Base-by-base conservation (phyloP, 306 rosid genomes). In the Rosa persica region DNA sequence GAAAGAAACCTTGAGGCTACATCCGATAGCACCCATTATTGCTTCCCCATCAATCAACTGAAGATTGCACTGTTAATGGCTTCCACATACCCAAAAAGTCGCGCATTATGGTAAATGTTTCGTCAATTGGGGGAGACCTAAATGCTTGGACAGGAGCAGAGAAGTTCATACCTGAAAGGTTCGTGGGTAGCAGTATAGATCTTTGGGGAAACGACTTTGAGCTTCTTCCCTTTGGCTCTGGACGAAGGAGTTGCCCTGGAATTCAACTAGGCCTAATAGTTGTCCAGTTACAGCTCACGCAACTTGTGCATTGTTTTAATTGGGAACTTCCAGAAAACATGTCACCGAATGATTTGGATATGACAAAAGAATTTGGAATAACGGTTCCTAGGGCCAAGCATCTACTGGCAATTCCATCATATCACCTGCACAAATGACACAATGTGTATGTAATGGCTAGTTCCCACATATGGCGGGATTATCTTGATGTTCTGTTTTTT, bases 141-240 rank as follows among this genome's bases (percentile, higher is more conserved):
- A 62, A 30, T 64, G 69, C 22, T 30, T 30, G 69, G 69, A 64
- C 22, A 34, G 69, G 16, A 13, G 69, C 22, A 13, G 43, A 64
- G 69, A 64, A 64, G 69, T 64, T 64, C 6, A 30, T 7, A 15
- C 69, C 69, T 16, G 69, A 64, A 4, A 64, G 69, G n/a, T 64
- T 64, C 1, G 22, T 34, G 6, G 69, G 23, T 16, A 34, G 43
- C 34, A 11, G 5, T 64, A 30, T 64, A 64, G 69, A 64, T 64
- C 22, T 64, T 36, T 23, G 11, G 12, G 69, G 69, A 16, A 34
- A 64, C 69, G 44, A 64, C 44, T 64, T 64, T 17, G 69, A 34
- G 23, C 69, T 64, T 6, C 42, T 64, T 36, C 69, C 69, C 5
- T 64, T 64, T 64, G 69, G 69, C 22, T 64, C 44, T 64, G 44